Base-by-base conservation (phyloP, 1,139 yeast genomes). In the Wickerhamiella pararugosa region DNA sequence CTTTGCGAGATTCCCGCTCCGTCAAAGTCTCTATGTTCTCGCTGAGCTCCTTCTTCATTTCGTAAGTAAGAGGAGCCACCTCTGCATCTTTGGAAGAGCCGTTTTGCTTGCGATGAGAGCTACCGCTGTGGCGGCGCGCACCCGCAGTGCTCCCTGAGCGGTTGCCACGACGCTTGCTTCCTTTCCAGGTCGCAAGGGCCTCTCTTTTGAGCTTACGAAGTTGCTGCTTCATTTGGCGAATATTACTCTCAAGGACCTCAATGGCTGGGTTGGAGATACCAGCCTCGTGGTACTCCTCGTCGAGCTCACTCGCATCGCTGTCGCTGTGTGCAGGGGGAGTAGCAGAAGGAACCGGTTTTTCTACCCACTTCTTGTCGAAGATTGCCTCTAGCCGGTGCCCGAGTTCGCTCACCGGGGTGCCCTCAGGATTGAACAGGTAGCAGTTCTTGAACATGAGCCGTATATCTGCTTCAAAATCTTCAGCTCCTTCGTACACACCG, bases 41-140 rank as follows among this genome's bases (percentile, higher is more conserved):
- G 44, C 90, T 76, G 44, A 90, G 79, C 59, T 84, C 94, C 59
- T 84, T 83, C 71, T 92, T 90, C 97, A 90, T 90, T 57, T 87
- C 97, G 59, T 83, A 90, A 0, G 96, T 83, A 46, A 59, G 60
- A 15, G 57, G 60, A 35, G 51, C 36, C 37, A 44, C 47, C 6
- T 34, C 30, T 10, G 48, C 43, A 2, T 44, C 51, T 41, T 45
- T 43, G 39, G 45, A 45, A 36, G 47, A 41, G 42, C 47, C 38
- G 27, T 39, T 29, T 39, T 32, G 25, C 46, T 43, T 40, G 44
- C 47, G 46, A 42, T 37, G 25, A 34, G 45, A 42, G 35, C 48
- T 37, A 37, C 46, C 47, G 27, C 47, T 28, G 36, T 43, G 30
- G 31, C 43, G 45, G 34, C 43, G 43, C 29, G 46, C 43, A 29